Conservation (phyloP, 495 filamentous ascomycete species). For the Penicillium maclennaniae region DNA sequence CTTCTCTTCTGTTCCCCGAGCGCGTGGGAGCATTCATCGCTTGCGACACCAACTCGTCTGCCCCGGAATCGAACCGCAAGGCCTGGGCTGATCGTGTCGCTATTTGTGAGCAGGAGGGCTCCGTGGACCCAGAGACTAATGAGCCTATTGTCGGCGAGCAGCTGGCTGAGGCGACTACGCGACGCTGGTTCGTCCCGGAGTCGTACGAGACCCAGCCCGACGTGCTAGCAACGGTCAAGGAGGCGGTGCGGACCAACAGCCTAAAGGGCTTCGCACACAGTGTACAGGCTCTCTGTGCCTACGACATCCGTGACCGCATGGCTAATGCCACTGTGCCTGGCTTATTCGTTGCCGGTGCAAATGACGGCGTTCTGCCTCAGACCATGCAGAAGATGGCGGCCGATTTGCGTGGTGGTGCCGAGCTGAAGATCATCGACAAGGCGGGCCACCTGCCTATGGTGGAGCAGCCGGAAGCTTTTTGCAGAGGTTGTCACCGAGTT, state of each 20-base stretch:
- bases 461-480: constrained; percentile 66
- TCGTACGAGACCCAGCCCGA: constrained; percentile 54
- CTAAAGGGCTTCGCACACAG: constrained; percentile 65
- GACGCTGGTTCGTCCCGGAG: constrained; percentile 67
- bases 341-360: constrained; percentile 64
- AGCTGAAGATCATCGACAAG: constrained; percentile 56
- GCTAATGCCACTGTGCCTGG: constrained; percentile 53
- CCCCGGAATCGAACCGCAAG: constrained; percentile 63
- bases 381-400: constrained; percentile 72
- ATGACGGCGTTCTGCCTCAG: constrained; percentile 70
- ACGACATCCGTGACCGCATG: constrained; percentile 67
- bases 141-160: constrained; percentile 53
- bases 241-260: constrained; percentile 60
- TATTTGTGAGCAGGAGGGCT: constrained; percentile 57
- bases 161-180: constrained; percentile 63
- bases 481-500: constrained; percentile 56
- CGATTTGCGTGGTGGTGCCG: constrained; percentile 49
- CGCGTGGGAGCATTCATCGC: constrained; percentile 59
- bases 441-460: constrained; percentile 83
- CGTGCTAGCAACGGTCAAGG: constrained; percentile 48
- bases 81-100: constrained; percentile 75
- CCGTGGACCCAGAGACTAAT: constrained; percentile 35
- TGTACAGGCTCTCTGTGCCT: constrained; percentile 71
- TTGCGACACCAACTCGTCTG: constrained; percentile 72
- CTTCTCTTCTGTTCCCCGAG: constrained; percentile 60